phyloP scores from a whole-genome alignment of 2,329 filamentous ascomycete genomes.

The Fusarium sp. region DNA sequence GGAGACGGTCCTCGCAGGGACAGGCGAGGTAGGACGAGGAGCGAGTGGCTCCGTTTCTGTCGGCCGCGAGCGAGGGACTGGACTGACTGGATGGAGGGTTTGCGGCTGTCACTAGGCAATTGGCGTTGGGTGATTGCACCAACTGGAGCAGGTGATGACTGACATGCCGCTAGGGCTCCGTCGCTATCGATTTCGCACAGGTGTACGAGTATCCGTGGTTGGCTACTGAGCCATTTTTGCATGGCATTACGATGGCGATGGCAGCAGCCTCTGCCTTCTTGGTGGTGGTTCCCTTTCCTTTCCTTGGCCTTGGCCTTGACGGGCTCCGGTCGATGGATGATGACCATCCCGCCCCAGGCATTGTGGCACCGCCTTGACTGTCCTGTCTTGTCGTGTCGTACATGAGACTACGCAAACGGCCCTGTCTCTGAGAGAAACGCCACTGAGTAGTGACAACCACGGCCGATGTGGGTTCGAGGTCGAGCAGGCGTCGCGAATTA shows the following conservation, averaged over 20 bases:
- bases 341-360: conserved; percentile 29
- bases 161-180: conserved; percentile 41
- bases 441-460: conserved; percentile 29
- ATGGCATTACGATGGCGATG: conserved; percentile 29
- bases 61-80: conserved; percentile 22
- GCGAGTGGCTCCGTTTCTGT: conserved; percentile 32
- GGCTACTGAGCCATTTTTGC: conserved; percentile 46
- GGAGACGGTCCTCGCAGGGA: conserved; percentile 36
- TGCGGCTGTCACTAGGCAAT: conserved; percentile 42
- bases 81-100: conserved; percentile 29
- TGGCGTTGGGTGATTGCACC: conserved; percentile 28
- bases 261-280: conserved; percentile 31
- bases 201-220: conserved; percentile 23
- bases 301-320: conserved; percentile 30
- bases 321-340: conserved; percentile 29
- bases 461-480: conserved; percentile 41
- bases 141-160: conserved; percentile 42
- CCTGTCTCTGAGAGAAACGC: conserved; percentile 31
- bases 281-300: conserved; percentile 35
- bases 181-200: conserved; percentile 38
- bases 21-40: conserved; percentile 20
- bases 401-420: conserved; percentile 36
- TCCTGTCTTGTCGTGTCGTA: conserved; percentile 14
- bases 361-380: conserved; percentile 39
- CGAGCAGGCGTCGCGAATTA: conserved; percentile 31